Base-by-base conservation (phyloP, 495 filamentous ascomycete genomes). In the Halenospora varia region DNA sequence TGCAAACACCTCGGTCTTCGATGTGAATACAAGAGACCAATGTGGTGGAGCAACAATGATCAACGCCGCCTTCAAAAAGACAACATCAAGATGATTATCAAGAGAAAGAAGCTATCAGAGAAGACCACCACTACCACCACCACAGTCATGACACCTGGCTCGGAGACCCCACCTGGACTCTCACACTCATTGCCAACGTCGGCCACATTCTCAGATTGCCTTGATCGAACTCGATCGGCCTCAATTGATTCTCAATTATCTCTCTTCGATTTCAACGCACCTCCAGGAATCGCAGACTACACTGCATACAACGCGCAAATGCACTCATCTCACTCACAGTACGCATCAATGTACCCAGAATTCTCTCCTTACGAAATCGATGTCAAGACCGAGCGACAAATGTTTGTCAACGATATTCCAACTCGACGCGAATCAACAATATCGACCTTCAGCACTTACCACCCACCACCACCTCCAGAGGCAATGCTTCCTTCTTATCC, bases 41-140 rank as follows among this genome's bases (percentile, higher is more conserved):
- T 89, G 70, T 98, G 94, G 94, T 98, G 94, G 94, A 89, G 85
- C 71, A 96, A 88, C 75, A 85, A 88, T 64, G 91, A 96, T 60
- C 83, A 87, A 72, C 80, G 94, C 57, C 82, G 86, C 64, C 69
- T 85, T 22, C 90, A 96, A 68, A 98, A 98, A 79, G 94, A 97
- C 68, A 75, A 82, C 19, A 92, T 98, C 76, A 98, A 98, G 81
- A 86, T 87, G 75, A 90, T 92, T 71, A 98, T 98, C 76, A 96
- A 96, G 82, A 84, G 90, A 54, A 97, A 92, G 60, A 97, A 97
- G 81, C 78, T 92, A 58, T 82, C 87, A 40, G 93, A 97, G 74
- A 94, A 96, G 82, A 78, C 78, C 41, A 75, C 82, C 48, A 75
- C 81, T 62, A 73, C 68, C 45, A 76, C 82, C 61, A 73, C 65